Conservation (phyloP, 169 alveolate species). For the Eimeria maxima region DNA sequence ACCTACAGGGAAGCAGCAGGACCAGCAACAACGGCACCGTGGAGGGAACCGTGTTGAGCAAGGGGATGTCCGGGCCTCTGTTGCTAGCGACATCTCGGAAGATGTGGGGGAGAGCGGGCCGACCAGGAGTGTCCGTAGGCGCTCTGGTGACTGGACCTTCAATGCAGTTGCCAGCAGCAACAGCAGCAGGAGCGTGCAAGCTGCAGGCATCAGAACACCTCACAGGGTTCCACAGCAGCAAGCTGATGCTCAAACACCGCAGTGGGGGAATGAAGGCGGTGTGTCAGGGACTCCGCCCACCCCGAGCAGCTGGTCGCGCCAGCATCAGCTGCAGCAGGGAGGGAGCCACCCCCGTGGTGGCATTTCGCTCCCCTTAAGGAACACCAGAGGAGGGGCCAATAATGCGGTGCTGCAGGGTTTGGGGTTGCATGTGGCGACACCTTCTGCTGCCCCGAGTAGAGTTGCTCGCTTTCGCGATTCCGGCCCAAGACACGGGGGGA, state of each 20-base stretch:
- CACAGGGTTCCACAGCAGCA: conserved; percentile 13
- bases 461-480: conserved; percentile 59
- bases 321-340: conserved; percentile 58
- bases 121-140: not conserved
- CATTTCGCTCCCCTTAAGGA: not conserved
- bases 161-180: conserved; percentile 11
- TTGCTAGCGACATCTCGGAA: conserved; percentile 8
- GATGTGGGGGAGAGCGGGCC: conserved; percentile 27
- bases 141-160: conserved; percentile 52
- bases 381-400: conserved; percentile 33
- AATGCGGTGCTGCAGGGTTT: conserved; percentile 59
- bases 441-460: conserved; percentile 45
- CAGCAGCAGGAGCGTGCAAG: conserved; percentile 47
- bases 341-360: conserved; percentile 30
- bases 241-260: conserved; percentile 44
- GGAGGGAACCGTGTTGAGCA: conserved; percentile 18
- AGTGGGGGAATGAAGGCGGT: conserved; percentile 60
- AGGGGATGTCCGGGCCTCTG: conserved; percentile 2
- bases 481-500: conserved; percentile 30
- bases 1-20: conserved; percentile 17
- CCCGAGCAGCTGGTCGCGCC: conserved; percentile 64
- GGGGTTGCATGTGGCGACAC: conserved; percentile 51
- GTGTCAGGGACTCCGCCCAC: conserved; percentile 39
- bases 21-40: conserved; percentile 46
- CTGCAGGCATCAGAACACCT: not conserved